Base-by-base conservation (phyloP, 2,329 filamentous ascomycete species). In the Bipolaris oryzae region DNA sequence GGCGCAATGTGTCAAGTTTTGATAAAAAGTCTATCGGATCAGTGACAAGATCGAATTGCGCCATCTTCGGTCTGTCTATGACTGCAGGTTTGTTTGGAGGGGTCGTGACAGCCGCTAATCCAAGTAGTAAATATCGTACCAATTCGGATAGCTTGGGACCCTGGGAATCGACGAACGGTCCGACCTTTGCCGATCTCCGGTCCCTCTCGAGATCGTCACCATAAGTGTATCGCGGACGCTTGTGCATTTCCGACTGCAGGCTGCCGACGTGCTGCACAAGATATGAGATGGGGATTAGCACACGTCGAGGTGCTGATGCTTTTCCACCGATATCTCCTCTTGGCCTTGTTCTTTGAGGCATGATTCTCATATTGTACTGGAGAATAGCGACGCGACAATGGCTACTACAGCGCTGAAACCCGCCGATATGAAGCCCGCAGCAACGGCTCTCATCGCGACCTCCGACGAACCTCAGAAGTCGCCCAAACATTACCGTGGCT, bases 401-500 rank as follows among this genome's bases (percentile, higher is more conserved):
- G 72, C 74, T 63, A 67, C 70, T 42, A 66, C 72, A 48, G 73
- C 69, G 62, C 59, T 74, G 68, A 75, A 70, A 57, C 63, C 63
- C 23, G 58, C 60, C 57, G 63, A 65, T 34, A 42, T 50, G 57
- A 60, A 69, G 60, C 64, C 71, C 15, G 60, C 63, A 28, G 59
- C 63, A 13, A 62, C 72, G 31, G 68, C 64, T 37, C 62, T 71
- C 15, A 62, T 69, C 31, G 69, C 68, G 44, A 61, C 66, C 11
- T 57, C 69, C 7, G 72, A 72, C 47, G 70, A 68, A 62, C 57
- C 63, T 20, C 57, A 66, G 43, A 66, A 67, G 54, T 62, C 65
- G 25, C 68, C 65, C 15, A 84, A 81, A 65, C 89, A 90, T 74
- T 98, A 97, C 81, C 93, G 91, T 71, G 95, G 94, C n/a, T 99